phyloP scores from a whole-genome alignment of 352 stramenopile species.

The Phytophthora cactorum region DNA sequence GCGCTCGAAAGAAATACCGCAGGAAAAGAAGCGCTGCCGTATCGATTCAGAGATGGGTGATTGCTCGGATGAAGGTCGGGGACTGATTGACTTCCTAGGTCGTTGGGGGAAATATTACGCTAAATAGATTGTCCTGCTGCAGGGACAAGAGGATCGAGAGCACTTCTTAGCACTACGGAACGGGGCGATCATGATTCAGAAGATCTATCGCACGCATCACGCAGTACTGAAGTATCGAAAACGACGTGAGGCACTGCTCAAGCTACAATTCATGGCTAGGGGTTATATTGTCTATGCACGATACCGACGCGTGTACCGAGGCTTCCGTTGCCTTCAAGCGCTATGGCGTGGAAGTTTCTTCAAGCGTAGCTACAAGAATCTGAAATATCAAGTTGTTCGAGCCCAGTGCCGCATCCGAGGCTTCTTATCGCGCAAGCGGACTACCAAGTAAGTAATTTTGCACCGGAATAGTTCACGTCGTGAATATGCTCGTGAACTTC shows the following conservation, averaged over 20 bases:
- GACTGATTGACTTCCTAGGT: background rate
- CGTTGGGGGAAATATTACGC: background rate
- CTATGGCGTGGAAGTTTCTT: conserved; percentile 71
- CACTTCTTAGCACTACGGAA: conserved; percentile 38
- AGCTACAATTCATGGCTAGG: conserved; percentile 55
- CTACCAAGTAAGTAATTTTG: conserved; percentile 46
- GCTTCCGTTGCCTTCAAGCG: conserved; percentile 67
- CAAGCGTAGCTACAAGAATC: conserved; percentile 65
- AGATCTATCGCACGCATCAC: conserved; percentile 41
- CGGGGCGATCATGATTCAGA: conserved; percentile 55
- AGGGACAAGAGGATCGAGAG: conserved; percentile 41
- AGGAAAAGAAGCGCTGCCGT: conserved; percentile 41
- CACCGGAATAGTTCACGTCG: background rate
- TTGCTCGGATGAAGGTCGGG: conserved; percentile 59
- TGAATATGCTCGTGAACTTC: too few relatives aligned
- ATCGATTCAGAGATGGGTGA: conserved; percentile 60
- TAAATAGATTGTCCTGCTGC: conserved; percentile 5
- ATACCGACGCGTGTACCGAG: conserved; percentile 52
- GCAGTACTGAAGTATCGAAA: conserved; percentile 33
- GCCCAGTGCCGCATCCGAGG: conserved; percentile 72
- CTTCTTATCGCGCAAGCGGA: conserved; percentile 61
- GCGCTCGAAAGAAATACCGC: conserved; percentile 56
- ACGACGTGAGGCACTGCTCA: conserved; percentile 36
- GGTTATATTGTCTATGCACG: conserved; percentile 55
- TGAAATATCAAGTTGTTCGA: conserved; percentile 66